A percentile compares a stretch with the other conserved stretches of the same genome.
These are phyloP conservation scores for Penicillium occitanis DNA, from an alignment of 2,329 filamentous ascomycete species.

Conservation along the genomic window DNA sequence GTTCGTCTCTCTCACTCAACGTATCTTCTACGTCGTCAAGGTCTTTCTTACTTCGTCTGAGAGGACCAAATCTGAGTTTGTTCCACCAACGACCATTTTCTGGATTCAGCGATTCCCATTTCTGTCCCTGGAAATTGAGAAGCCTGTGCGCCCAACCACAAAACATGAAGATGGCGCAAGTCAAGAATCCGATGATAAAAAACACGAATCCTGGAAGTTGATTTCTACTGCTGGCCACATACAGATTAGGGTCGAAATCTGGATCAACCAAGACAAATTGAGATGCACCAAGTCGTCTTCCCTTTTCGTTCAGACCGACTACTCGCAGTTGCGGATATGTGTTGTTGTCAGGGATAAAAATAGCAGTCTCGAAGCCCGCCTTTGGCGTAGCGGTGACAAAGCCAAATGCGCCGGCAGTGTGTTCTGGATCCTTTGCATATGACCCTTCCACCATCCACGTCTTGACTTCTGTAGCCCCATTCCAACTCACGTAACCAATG, in stretches of 20 bases:
- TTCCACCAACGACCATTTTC: background rate
- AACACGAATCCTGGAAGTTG: background rate
- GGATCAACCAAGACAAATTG: background rate
- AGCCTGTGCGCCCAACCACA: background rate
- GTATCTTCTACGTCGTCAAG: background rate
- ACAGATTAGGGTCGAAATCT: background rate
- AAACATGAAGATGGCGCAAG: background rate
- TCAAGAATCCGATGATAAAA: background rate
- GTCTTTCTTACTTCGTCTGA: background rate
- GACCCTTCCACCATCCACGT: conserved; percentile 32
- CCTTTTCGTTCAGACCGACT: background rate
- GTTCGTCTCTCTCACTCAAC: background rate
- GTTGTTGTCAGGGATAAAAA: conserved; percentile 1
- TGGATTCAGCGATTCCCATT: background rate
- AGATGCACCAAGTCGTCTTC: conserved; percentile 4
- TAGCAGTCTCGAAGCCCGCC: conserved; percentile 12
- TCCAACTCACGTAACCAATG: conserved; percentile 47
- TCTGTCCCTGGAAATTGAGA: background rate
- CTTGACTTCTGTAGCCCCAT: conserved; percentile 46
- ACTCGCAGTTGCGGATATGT: conserved; percentile 10
- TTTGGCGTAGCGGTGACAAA: background rate
- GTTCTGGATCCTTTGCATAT: conserved; percentile 3
- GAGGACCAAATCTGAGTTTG: background rate
- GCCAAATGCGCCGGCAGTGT: background rate
- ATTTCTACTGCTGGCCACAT: background rate